Base-by-base conservation (phyloP, 169 alveolate genomes). In the Plasmodium adleri region DNA sequence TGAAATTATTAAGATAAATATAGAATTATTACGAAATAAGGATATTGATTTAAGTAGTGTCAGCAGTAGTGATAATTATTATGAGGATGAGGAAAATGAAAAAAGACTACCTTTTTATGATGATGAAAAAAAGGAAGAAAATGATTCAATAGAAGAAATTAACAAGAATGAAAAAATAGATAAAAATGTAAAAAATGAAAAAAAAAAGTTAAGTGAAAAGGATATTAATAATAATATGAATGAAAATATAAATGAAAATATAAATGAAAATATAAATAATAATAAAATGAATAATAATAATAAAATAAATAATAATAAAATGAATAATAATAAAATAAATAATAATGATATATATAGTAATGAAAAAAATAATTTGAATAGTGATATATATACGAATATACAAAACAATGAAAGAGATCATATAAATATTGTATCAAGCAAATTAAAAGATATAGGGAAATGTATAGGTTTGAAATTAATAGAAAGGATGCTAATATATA, bases 381-480 rank as follows among this genome's bases (percentile, higher is more conserved):
- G 6, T 50, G n/a, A 20, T 49, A n/a, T 17, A 43, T 15, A 72
- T 43, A 12, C 10, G 47, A 39, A 39, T 5, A 39, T 60, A 72
- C 10, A 32, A n/a, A 56, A 43, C 39, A 50, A 59, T 10, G 64
- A 67, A 39, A 68, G 70, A 13, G 5, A 59, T 10, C 32, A 39
- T 28, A 13, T 62, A 15, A 80, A 66, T 10, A 13, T 80, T 1
- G 32, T 80, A 43, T 66, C 90, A 5, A 56, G 47, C 2, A 67
- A 68, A 52, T 39, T 80, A 54, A 80, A 66, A 49, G 66, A 71
- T 26, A 80, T 80, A 80, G 90, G 90, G 6, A 80, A 80, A 54
- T n/a, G 68, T 26, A 80, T 80, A 20, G 90, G 90, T 9, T 49
- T 56, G 62, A 80, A 68, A 47, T 26, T 80, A 22, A 54, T 80